These are phyloP conservation scores for Uronychia setigera DNA, from an alignment of 73 alveolate species.

Conservation along the genomic window DNA sequence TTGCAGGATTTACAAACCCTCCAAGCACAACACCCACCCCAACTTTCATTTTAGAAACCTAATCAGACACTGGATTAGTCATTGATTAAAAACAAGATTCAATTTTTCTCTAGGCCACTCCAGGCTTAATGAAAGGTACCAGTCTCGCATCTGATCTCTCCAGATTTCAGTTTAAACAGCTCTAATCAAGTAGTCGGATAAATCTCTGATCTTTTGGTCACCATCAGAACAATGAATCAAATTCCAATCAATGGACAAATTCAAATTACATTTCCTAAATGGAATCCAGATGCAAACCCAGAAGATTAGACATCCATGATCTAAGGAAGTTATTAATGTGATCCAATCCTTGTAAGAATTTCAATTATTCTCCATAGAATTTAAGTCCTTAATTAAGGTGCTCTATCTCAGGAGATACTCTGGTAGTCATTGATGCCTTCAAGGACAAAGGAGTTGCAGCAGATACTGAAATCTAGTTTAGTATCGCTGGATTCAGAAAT, in stretches of 20 bases:
- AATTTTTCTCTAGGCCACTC: slow-evolving; percentile 3
- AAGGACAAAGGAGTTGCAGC: slow-evolving; percentile 8
- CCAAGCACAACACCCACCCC: slow-evolving; percentile 16
- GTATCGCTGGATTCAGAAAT: slow-evolving; percentile 42
- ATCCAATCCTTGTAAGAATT: too few species aligned
- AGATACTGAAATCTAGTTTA: slow-evolving; percentile 26
- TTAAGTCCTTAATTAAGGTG: too few species aligned
- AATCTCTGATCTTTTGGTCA: neutral
- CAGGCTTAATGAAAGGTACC: slow-evolving; percentile 13
- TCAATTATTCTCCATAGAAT: too few species aligned
- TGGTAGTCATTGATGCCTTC: neutral
- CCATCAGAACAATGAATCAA: neutral
- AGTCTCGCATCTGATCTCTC: neutral
- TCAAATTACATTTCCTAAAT: slow-evolving; percentile 9
- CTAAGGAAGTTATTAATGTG: neutral
- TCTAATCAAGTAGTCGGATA: neutral
- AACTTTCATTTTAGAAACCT: slow-evolving; percentile 19
- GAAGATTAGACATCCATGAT: neutral
- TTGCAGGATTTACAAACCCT: slow-evolving; percentile 13
- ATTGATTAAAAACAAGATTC: slow-evolving; percentile 5
- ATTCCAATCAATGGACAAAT: slow-evolving; percentile 5
- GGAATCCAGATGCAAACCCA: slow-evolving; percentile 19
- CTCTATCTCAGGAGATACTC: neutral
- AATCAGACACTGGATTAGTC: neutral
- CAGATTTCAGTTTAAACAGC: neutral